Evolutionary conservation across 305 asterid genomes (phyloP), one percentile per base, ranked within the genome.

Genomic region (Rubia balearica): DNA sequence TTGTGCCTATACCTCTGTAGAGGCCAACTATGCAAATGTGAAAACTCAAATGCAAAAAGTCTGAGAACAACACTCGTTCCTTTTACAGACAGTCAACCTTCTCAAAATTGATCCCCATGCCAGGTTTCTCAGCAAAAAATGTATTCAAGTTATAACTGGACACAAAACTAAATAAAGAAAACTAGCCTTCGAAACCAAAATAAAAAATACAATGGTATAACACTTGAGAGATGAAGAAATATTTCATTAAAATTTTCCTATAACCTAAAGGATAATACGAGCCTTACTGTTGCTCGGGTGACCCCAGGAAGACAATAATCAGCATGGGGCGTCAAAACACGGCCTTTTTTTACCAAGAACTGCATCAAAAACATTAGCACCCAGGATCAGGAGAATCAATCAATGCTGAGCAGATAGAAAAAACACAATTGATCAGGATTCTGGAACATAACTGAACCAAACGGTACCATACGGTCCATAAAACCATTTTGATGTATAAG

Each of bases 271-370:
- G 66, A 70, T 33, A 70, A 68, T 60, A 51, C 66, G 71, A 63
- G 78, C 72, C 94, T 86, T 87, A 91, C 98, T 42, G 98, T 84
- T 61, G 90, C 86, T 69, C 96, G 86, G 61, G 98, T 89, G 72
- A 85, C 73, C 71, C 98, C 98, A 30, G 96, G 96, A 83, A 91
- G 96, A 78, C 98, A 91, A 76, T 86, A 89, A 83, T 91, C 98
- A 77, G 89, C 91, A 85, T 81, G 89, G 60, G 96, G 98, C 68
- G 96, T 91, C 70, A 85, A 71, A 60, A 89, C 87, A 30, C 67
- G 71, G 74, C 96, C 94, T 81, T 79, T 91, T 88, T 87, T 89
- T 81, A 91, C 94, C 74, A 88, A 74, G 85, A 88, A 91, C 96
- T 91, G 90, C 84, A 86, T 68, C 33, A 68, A 73, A n/a, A 74